phyloP scores from a whole-genome alignment of 305 asterid species.

The Coffea humblotiana region DNA sequence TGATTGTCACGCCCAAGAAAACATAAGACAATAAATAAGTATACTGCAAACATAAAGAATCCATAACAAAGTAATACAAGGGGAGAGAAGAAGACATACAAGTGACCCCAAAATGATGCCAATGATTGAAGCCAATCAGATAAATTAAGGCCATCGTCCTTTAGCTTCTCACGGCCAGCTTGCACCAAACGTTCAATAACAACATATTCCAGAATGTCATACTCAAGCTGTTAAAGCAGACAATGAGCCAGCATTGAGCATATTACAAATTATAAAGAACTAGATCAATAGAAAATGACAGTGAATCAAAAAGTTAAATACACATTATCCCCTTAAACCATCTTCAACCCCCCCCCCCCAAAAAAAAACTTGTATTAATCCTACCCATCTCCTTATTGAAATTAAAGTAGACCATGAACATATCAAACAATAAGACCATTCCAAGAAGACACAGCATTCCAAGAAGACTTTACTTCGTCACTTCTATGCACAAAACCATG shows the following conservation, averaged over 20 bases:
- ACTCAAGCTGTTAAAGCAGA: conserved; percentile 75
- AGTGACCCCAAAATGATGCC: conserved; percentile 99
- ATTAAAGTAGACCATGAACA: no score
- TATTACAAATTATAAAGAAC: neutral
- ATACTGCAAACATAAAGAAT: conserved; percentile 8
- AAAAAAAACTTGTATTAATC: no score
- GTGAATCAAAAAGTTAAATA: no score
- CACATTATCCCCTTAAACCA: no score
- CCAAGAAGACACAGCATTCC: no score
- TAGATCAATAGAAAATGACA: no score
- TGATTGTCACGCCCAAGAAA: neutral
- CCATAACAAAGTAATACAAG: neutral
- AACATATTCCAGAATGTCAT: conserved; percentile 95
- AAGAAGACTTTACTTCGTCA: no score
- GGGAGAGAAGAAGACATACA: conserved; percentile 59
- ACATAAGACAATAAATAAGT: neutral
- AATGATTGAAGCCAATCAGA: conserved; percentile 99
- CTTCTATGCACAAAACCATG: no score
- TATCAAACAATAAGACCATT: no score
- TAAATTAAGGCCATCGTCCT: conserved; percentile 97
- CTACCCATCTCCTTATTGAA: no score
- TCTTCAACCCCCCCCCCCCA: no score
- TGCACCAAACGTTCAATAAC: conserved; percentile 97
- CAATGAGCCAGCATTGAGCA: conserved; percentile 15
- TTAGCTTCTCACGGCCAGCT: conserved; percentile 97